phyloP scores from a whole-genome alignment of 192 early-diverging fungal genomes.

The Entomortierella parvispora region DNA sequence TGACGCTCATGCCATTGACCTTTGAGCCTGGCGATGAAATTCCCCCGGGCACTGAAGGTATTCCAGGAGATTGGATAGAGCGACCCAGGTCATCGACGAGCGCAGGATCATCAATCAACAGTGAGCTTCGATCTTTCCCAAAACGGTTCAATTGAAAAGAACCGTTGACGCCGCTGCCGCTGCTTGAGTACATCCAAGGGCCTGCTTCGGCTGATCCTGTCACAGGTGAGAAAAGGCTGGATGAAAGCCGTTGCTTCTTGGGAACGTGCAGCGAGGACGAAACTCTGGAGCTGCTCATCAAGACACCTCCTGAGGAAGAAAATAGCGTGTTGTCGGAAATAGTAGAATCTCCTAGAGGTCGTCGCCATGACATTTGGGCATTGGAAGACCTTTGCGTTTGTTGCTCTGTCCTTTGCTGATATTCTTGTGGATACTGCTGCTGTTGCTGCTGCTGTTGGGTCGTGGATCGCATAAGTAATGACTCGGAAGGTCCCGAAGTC shows the following conservation, averaged over 20 bases:
- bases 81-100: conserved; percentile 19
- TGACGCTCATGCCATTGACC: not conserved
- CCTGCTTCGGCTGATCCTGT: not conserved
- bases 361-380: too few relatives aligned
- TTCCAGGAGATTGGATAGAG: not conserved
- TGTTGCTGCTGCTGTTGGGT: not conserved
- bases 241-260: conserved; percentile 32
- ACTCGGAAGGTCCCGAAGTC: not conserved
- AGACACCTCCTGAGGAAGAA: not conserved
- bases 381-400: too few relatives aligned
- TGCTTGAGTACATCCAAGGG: too few relatives aligned
- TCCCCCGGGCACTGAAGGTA: too few relatives aligned
- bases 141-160: conserved; percentile 10
- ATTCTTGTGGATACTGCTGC: not conserved
- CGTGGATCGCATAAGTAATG: not conserved
- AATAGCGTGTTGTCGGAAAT: too few relatives aligned
- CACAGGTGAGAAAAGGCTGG: conserved; percentile 5
- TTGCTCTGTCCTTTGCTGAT: not conserved
- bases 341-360: too few relatives aligned
- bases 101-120: conserved; percentile 27
- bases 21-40: not conserved
- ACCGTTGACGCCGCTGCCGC: not conserved
- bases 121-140: conserved; percentile 17
- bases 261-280: not conserved
- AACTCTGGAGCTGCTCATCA: not conserved